These are phyloP conservation scores for Amanita pseudoporphyria DNA, from an alignment of 768 basidiomycete species.

Conservation along the genomic window DNA sequence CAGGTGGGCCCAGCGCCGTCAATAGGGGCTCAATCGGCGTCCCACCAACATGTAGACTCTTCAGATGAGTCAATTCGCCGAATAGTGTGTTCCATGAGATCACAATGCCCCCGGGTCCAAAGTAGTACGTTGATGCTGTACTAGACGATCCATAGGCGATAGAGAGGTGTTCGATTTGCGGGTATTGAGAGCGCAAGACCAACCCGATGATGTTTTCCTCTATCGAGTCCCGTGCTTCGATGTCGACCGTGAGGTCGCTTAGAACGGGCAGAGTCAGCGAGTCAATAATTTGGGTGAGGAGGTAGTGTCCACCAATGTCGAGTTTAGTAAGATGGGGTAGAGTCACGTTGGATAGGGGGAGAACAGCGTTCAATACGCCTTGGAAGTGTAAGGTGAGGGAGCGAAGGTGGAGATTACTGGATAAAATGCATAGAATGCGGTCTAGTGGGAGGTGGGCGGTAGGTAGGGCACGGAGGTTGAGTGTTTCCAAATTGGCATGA, in stretches of 20 bases:
- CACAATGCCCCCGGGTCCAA: slow-evolving; percentile 46
- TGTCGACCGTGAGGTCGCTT: slow-evolving; percentile 52
- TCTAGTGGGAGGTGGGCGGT: slow-evolving; percentile 56
- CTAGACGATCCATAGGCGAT: slow-evolving; percentile 41
- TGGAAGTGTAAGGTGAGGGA: slow-evolving; percentile 53
- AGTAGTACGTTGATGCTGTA: slow-evolving; percentile 34
- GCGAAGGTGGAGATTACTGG: slow-evolving; percentile 48
- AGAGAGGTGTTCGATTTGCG: slow-evolving; percentile 48
- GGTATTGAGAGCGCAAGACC: slow-evolving; percentile 47
- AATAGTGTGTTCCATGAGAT: slow-evolving; percentile 60
- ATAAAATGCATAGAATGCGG: slow-evolving; percentile 56
- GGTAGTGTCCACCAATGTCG: slow-evolving; percentile 57
- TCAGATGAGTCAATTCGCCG: slow-evolving; percentile 45
- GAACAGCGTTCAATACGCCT: slow-evolving; percentile 48
- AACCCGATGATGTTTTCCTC: slow-evolving; percentile 62
- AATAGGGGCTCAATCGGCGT: slow-evolving; percentile 59
- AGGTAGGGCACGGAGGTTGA: slow-evolving; percentile 59
- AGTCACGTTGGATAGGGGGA: slow-evolving; percentile 47
- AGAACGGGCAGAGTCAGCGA: slow-evolving; percentile 49
- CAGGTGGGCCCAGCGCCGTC: slow-evolving; percentile 44
- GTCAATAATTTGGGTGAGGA: slow-evolving; percentile 53
- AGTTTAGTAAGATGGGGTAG: slow-evolving; percentile 46
- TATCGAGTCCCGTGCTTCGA: slow-evolving; percentile 66
- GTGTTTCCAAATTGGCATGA: slow-evolving; percentile 41
- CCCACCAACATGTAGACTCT: slow-evolving; percentile 53